These are phyloP conservation scores for Exophiala bonariae DNA, from an alignment of 2,329 filamentous ascomycete genomes.

Conservation along the genomic window DNA sequence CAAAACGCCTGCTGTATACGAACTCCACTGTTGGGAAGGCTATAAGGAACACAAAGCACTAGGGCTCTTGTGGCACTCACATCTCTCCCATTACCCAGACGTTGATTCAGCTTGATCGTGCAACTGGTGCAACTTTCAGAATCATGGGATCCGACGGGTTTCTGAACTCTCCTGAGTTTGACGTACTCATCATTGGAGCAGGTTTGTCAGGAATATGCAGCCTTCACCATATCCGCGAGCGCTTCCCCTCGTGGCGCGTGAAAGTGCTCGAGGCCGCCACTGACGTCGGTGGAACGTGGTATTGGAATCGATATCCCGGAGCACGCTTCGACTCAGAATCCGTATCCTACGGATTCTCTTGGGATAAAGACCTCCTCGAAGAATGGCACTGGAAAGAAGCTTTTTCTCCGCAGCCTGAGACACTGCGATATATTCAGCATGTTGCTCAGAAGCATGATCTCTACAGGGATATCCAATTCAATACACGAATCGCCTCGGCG, in stretches of 20 bases:
- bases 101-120: background rate
- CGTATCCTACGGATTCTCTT: constrained; percentile 55
- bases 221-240: constrained; percentile 32
- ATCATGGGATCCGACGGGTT: background rate
- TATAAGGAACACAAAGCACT: background rate
- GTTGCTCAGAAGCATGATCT: constrained; percentile 40
- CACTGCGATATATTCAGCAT: constrained; percentile 41
- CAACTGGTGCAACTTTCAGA: background rate
- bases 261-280: constrained; percentile 37
- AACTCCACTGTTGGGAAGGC: background rate
- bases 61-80: background rate
- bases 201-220: constrained; percentile 21
- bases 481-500: constrained; percentile 26
- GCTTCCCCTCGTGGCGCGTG: constrained; percentile 28
- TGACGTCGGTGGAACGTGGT: constrained; percentile 44
- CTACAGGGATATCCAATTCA: constrained; percentile 35
- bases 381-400: constrained; percentile 47
- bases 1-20: no score
- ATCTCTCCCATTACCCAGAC: no score
- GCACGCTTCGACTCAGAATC: constrained; percentile 55
- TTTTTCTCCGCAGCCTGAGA: constrained; percentile 39
- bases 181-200: constrained; percentile 22
- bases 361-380: constrained; percentile 37
- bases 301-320: constrained; percentile 58
- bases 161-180: background rate